These are phyloP conservation scores for Royoungia palumana DNA, from an alignment of 768 basidiomycete genomes.

Conservation along the genomic window DNA sequence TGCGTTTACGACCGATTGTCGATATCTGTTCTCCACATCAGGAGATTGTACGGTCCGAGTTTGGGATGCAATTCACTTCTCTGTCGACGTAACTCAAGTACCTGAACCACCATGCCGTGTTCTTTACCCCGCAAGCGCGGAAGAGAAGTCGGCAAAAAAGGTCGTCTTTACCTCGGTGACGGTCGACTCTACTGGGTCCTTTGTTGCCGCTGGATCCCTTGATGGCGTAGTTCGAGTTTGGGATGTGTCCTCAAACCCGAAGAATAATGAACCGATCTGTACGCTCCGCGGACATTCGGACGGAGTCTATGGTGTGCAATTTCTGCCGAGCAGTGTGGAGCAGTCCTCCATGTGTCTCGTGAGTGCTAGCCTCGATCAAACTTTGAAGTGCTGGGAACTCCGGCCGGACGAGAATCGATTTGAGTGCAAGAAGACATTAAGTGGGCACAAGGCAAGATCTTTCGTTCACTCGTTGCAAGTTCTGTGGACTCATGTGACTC, in stretches of 20 bases:
- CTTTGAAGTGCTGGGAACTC: constrained; percentile 47
- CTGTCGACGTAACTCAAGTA: constrained; percentile 13
- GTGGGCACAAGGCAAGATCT: constrained; percentile 26
- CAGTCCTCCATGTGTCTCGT: constrained; percentile 30
- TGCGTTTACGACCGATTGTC: constrained; percentile 34
- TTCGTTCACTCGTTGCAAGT: background rate
- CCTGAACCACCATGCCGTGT: constrained; percentile 18
- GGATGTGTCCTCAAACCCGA: constrained; percentile 42
- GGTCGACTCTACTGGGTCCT: constrained; percentile 33
- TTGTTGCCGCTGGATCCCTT: constrained; percentile 51
- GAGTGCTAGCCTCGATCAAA: constrained; percentile 29
- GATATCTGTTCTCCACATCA: constrained; percentile 34
- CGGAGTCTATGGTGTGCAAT: constrained; percentile 32
- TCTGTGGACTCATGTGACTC: background rate
- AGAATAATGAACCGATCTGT: constrained; percentile 19
- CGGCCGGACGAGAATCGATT: constrained; percentile 24
- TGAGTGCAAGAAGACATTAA: constrained; percentile 28
- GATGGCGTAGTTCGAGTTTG: constrained; percentile 52
- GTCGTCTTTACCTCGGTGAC: constrained; percentile 30
- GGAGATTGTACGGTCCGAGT: constrained; percentile 35
- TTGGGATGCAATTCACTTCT: constrained; percentile 32
- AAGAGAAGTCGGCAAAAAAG: constrained; percentile 19
- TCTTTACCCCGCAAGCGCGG: constrained; percentile 17
- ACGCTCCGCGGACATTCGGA: constrained; percentile 28
- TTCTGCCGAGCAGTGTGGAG: constrained; percentile 19